Percentiles rank a stretch among this genome's conserved stretches.
Conservation (phyloP, 2,329 filamentous ascomycete species). For the Blastomyces gilchristii region DNA sequence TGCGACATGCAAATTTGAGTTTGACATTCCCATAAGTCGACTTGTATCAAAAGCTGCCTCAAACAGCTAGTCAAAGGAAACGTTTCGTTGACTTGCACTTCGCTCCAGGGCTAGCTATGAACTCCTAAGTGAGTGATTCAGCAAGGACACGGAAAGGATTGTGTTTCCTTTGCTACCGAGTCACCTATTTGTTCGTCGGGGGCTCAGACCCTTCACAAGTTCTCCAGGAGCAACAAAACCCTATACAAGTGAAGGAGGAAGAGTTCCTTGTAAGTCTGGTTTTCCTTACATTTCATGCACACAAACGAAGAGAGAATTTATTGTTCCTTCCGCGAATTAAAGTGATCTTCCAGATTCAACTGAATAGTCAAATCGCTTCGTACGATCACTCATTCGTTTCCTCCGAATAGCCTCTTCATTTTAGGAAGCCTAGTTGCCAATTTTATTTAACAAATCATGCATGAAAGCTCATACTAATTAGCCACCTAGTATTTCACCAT, state of each 20-base stretch:
- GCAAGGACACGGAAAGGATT: neutral
- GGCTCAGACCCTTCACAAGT: neutral
- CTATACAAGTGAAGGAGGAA: neutral
- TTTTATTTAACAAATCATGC: neutral
- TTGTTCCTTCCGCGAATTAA: neutral
- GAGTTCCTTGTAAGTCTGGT: neutral
- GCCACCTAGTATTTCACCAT: neutral
- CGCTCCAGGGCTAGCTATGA: neutral
- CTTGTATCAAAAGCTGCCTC: neutral
- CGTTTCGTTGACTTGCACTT: neutral
- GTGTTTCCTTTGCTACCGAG: neutral
- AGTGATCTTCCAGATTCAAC: too few relatives aligned
- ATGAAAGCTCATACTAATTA: neutral
- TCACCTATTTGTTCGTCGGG: neutral
- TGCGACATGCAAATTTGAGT: neutral
- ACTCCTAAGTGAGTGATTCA: neutral
- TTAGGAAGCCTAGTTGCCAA: neutral
- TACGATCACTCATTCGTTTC: neutral
- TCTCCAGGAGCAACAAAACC: neutral
- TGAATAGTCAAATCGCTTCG: neutral
- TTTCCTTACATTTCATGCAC: neutral
- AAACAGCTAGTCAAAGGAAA: neutral
- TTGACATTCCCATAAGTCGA: neutral
- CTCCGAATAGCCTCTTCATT: neutral
- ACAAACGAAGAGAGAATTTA: too few relatives aligned